Conservation (phyloP, 768 basidiomycete species). For the Mycena maculata region DNA sequence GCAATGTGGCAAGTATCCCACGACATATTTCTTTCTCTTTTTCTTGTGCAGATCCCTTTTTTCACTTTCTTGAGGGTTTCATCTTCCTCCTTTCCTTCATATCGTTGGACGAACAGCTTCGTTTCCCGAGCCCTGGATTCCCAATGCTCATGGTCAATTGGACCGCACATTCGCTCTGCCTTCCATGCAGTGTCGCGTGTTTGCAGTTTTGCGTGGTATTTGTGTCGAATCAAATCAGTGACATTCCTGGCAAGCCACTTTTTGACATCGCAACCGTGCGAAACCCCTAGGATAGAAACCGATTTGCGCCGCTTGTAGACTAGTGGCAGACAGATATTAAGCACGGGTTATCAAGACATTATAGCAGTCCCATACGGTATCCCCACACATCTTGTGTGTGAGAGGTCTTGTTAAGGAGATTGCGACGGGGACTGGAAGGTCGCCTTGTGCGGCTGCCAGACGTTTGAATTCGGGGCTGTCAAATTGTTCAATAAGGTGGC, state of each 20-base stretch:
- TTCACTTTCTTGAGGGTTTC: too few species aligned
- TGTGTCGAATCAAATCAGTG: not conserved
- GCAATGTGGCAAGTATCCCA: too few species aligned
- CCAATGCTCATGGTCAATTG: too few species aligned
- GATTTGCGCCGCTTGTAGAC: slow-evolving; percentile 47
- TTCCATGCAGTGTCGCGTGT: too few species aligned
- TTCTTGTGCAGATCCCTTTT: too few species aligned
- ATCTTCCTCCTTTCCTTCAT: too few species aligned
- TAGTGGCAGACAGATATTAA: too few species aligned
- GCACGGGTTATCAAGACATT: not conserved
- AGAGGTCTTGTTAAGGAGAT: slow-evolving; percentile 44
- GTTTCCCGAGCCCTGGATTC: too few species aligned
- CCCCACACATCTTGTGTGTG: slow-evolving; percentile 46
- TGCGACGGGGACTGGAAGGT: slow-evolving; percentile 48
- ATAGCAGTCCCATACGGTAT: slow-evolving; percentile 43
- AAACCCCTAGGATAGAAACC: slow-evolving; percentile 40
- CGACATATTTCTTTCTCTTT: too few species aligned
- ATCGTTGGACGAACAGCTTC: too few species aligned
- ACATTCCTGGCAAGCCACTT: slow-evolving; percentile 20
- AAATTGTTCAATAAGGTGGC: not conserved
- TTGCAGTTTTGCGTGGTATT: too few species aligned
- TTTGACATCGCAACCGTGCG: slow-evolving; percentile 30
- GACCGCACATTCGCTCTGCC: too few species aligned
- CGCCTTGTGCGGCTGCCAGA: slow-evolving; percentile 51
- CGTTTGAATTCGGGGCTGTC: slow-evolving; percentile 53